Percentiles rank a stretch among this genome's conserved stretches.
phyloP scores from a whole-genome alignment of 768 basidiomycete genomes.

The Leccinum barrowsii region DNA sequence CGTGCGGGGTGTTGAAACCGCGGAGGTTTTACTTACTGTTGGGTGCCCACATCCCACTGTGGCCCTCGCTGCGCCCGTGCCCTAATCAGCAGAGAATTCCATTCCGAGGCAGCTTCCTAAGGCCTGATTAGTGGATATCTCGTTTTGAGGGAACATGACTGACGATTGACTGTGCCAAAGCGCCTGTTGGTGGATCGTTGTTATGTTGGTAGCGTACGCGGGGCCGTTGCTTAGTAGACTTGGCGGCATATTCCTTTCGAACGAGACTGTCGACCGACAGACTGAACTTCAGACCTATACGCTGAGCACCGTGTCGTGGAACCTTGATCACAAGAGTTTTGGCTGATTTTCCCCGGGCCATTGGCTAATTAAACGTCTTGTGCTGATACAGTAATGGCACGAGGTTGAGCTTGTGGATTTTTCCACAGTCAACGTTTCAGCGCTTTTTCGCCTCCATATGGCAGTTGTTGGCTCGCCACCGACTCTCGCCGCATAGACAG shows the following conservation, averaged over 20 bases:
- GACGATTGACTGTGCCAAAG: constrained; percentile 63
- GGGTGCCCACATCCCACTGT: constrained; percentile 85
- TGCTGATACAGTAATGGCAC: not conserved
- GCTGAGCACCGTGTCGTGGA: constrained; percentile 73
- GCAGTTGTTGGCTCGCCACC: not conserved
- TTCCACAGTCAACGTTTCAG: not conserved
- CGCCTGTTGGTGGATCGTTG: constrained; percentile 41
- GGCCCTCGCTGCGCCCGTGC: constrained; percentile 81
- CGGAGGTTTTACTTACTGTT: constrained; percentile 54
- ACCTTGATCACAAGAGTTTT: constrained; percentile 61
- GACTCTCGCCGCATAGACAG: not conserved
- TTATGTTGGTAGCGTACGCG: constrained; percentile 51
- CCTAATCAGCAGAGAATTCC: constrained; percentile 77
- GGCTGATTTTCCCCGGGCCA: constrained; percentile 45
- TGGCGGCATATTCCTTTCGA: constrained; percentile 43
- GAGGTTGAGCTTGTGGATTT: not conserved
- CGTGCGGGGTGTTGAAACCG: not conserved
- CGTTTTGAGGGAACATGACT: constrained; percentile 24
- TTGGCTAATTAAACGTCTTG: constrained; percentile 4
- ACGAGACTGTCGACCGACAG: constrained; percentile 57
- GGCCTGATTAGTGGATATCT: not conserved
- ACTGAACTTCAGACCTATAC: constrained; percentile 60
- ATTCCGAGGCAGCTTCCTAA: constrained; percentile 76
- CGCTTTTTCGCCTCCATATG: constrained; percentile 9
- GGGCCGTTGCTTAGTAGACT: constrained; percentile 40